phyloP scores from a whole-genome alignment of 2,329 filamentous ascomycete genomes.

The Tolypocladium paradoxum region DNA sequence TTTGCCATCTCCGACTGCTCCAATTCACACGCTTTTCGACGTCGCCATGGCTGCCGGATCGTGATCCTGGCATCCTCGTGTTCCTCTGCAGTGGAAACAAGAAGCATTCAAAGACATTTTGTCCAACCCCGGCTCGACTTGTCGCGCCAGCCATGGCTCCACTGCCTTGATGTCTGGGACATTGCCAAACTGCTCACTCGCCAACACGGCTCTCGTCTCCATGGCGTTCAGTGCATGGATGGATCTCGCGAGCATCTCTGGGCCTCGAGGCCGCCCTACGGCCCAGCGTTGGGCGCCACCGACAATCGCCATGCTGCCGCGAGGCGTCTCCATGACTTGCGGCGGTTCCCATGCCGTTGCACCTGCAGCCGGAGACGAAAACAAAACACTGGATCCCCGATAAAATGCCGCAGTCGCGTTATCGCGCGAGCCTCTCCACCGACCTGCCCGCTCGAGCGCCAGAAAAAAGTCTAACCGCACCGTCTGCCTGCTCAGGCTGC shows the following conservation, averaged over 20 bases:
- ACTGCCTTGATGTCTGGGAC: neutral
- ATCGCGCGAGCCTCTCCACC: slow-evolving; percentile 15
- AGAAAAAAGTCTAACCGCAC: slow-evolving; percentile 3
- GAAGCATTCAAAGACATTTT: neutral
- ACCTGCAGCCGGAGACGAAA: slow-evolving; percentile 12
- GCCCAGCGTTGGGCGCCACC: slow-evolving; percentile 3
- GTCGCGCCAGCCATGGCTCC: neutral
- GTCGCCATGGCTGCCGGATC: neutral
- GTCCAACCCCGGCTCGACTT: neutral
- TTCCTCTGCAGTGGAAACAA: neutral
- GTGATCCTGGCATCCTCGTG: neutral
- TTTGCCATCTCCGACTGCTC: no score
- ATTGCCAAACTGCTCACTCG: neutral
- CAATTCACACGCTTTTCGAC: neutral
- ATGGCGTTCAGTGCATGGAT: slow-evolving; percentile 3
- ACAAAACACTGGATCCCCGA: slow-evolving; percentile 15
- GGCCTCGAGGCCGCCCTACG: neutral
- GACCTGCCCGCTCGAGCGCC: slow-evolving; percentile 7
- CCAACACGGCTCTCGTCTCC: neutral
- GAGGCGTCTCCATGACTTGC: slow-evolving; percentile 3
- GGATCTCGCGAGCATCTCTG: slow-evolving; percentile 5
- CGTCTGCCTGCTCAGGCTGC: slow-evolving; percentile 1
- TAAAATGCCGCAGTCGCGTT: slow-evolving; percentile 19
- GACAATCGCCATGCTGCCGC: slow-evolving; percentile 4
- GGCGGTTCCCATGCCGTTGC: neutral